Evolutionary conservation across 2,329 filamentous ascomycete species (phyloP).

Genomic region (Fusarium incarnatum): DNA sequence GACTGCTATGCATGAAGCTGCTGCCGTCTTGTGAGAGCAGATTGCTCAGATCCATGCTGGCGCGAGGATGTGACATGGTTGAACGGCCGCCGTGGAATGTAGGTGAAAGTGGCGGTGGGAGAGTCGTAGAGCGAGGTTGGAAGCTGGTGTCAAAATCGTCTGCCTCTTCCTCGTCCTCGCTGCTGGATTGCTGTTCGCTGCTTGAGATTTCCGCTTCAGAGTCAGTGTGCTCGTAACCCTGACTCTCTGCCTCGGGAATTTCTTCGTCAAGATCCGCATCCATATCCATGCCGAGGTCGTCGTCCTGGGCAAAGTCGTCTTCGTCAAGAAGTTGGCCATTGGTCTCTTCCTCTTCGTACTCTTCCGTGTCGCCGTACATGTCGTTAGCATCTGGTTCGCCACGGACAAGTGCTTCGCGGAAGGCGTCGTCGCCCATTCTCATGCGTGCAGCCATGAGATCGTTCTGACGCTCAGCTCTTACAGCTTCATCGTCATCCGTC

Average conservation of each 20-base stretch:
- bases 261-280: constrained; percentile 78
- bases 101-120: constrained; percentile 54
- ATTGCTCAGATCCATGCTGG: constrained; percentile 68
- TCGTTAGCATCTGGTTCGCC: constrained; percentile 61
- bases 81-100: constrained; percentile 50
- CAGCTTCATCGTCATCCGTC: constrained; percentile 55
- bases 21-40: constrained; percentile 68
- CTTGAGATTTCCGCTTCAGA: constrained; percentile 73
- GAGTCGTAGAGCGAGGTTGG: constrained; percentile 51
- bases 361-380: constrained; percentile 66
- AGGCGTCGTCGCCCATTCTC: constrained; percentile 70
- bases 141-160: constrained; percentile 53
- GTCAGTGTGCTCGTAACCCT: constrained; percentile 81
- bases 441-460: constrained; percentile 63
- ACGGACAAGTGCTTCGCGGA: constrained; percentile 67
- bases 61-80: constrained; percentile 49
- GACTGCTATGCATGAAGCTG: constrained; percentile 67
- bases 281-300: constrained; percentile 60
- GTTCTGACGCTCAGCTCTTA: constrained; percentile 60
- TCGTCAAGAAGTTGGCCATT: constrained; percentile 72
- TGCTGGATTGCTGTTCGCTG: constrained; percentile 57
- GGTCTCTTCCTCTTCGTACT: constrained; percentile 66
- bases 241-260: constrained; percentile 72
- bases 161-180: constrained; percentile 50
- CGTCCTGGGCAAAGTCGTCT: constrained; percentile 64